These are phyloP conservation scores for Nothomitra cinnamomea DNA, from an alignment of 2,329 filamentous ascomycete species.

Conservation along the genomic window DNA sequence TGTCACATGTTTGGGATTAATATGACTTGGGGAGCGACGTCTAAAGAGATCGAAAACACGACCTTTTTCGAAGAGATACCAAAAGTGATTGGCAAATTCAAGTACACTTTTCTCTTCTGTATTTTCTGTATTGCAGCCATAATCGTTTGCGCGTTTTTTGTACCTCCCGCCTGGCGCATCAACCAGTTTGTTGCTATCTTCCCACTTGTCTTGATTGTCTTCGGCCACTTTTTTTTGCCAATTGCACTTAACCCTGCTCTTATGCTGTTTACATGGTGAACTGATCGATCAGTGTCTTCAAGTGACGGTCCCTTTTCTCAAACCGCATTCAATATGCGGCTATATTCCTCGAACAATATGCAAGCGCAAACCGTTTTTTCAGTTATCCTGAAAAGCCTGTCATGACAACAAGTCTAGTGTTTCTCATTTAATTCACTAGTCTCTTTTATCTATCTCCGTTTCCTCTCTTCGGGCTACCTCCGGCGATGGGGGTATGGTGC, in stretches of 20 bases:
- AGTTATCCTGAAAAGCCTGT: too few relatives aligned
- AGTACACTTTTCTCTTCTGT: constrained; percentile 35
- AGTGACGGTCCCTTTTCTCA: background rate
- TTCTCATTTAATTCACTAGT: background rate
- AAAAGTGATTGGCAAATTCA: constrained; percentile 38
- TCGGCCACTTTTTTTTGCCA: constrained; percentile 39
- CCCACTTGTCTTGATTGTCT: constrained; percentile 34
- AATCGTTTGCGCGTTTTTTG: constrained; percentile 27
- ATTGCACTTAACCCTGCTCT: constrained; percentile 44
- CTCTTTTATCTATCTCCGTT: background rate
- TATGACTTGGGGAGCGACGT: constrained; percentile 24
- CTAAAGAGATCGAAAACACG: constrained; percentile 39
- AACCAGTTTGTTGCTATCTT: constrained; percentile 40
- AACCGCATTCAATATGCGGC: background rate
- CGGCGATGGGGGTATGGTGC: too few relatives aligned
- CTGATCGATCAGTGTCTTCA: background rate
- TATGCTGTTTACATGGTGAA: constrained; percentile 45
- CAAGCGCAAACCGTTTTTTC: too few relatives aligned
- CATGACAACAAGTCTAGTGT: too few relatives aligned
- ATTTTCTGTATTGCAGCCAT: constrained; percentile 29
- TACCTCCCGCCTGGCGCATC: constrained; percentile 39
- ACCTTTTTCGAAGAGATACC: constrained; percentile 40
- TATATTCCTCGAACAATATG: too few relatives aligned
- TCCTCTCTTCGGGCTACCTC: background rate
- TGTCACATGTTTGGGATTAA: constrained; percentile 27